Conservation (phyloP, 2,329 filamentous ascomycete species). For the Dactylellina cionopaga region DNA sequence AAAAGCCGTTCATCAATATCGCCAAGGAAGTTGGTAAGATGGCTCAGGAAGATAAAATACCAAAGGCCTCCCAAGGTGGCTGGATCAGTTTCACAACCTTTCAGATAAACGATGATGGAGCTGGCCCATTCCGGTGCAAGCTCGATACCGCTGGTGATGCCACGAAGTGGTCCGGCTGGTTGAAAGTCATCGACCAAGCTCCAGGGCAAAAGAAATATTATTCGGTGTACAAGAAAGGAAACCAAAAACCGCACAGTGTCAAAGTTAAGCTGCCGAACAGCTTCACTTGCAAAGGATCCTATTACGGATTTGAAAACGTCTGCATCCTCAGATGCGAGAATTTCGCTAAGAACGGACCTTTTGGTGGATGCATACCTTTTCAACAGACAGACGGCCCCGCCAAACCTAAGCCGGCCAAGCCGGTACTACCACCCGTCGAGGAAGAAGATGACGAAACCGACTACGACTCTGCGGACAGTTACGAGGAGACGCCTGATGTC, state of each 20-base stretch:
- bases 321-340: slow-evolving; percentile 73
- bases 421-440: too few species aligned
- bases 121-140: slow-evolving; percentile 4
- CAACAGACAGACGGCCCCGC: too few species aligned
- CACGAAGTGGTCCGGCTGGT: too few species aligned
- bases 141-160: too few species aligned
- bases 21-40: too few species aligned
- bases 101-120: slow-evolving; percentile 2
- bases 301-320: slow-evolving; percentile 69
- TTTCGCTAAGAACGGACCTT: slow-evolving; percentile 61
- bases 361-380: too few species aligned
- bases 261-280: neutral
- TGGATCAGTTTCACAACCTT: neutral
- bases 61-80: slow-evolving; percentile 1
- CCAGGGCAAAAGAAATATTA: neutral
- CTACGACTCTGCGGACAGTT: too few species aligned
- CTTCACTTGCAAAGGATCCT: slow-evolving; percentile 67
- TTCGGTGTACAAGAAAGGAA: neutral
- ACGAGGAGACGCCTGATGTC: too few species aligned
- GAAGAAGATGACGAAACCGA: neutral
- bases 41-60: too few species aligned
- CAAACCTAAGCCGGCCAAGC: too few species aligned
- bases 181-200: too few species aligned
- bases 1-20: slow-evolving; percentile 5
- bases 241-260: neutral